Evolutionary conservation across 352 stramenopile species (phyloP), one percentile per base, ranked within the genome.

Genomic region (Phytopythium montanum): DNA sequence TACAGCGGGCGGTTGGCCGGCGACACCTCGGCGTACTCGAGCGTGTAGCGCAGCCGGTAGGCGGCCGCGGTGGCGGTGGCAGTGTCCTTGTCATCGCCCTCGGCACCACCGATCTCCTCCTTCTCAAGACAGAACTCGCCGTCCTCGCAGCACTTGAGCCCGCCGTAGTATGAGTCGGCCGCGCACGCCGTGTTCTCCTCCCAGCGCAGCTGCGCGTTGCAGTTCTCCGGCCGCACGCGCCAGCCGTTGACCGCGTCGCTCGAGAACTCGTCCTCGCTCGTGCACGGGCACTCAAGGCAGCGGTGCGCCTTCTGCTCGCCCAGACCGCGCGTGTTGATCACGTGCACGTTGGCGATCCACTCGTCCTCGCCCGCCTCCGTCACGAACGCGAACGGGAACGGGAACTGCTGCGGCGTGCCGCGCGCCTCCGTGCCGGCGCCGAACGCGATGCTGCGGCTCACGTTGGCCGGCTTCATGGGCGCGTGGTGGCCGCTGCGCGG

Each of bases 281-380:
- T 90, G 64, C 84, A 94, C 34, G 84, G 84, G 23, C 84, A 94
- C 62, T 94, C 84, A 26, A 94, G 71, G 54, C 84, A 94, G 31
- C 59, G 62, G 55, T 92, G 81, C 28, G 81, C 80, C 28, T 65
- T 62, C 28, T 67, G 58, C 9, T 53, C 39, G 23, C 60, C 12
- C 68, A 94, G 71, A 48, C 81, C 63, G 49, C 84, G 79, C 31
- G 81, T 94, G 73, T 94, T 92, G 69, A 94, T 87, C 34, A 94
- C 71, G 64, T 94, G 84, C 18, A 92, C 79, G 64, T 92, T 94
- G 12, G 82, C 79, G 29, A 89, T 49, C 84, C 81, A 94, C 59
- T 92, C 84, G 61, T 92, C 78, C 54, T 94, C 81, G 14, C 79
- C 81, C 10, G 78, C 74, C 10, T 90, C 72, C 39, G 84, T 94